Evolutionary conservation across 2,329 filamentous ascomycete species (phyloP), one percentile per base, ranked within the genome.

Genomic region (Ophiostoma pallidulum): DNA sequence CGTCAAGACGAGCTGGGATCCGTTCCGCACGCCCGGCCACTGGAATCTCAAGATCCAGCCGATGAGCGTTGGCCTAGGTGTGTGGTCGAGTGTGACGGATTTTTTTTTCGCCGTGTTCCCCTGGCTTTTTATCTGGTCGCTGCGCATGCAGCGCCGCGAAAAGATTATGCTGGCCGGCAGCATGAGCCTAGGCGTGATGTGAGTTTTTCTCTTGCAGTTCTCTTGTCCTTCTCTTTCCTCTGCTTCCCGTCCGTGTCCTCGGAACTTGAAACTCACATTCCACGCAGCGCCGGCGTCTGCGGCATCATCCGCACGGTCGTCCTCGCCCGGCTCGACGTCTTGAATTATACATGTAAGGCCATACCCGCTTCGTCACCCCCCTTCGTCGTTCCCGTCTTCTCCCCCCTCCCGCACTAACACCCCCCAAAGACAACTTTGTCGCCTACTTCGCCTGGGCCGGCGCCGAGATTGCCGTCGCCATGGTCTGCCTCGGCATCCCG

Each of bases 121-220:
- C 0, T 72, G 69, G 67, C 58, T 67, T 1, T 60, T 71, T 8
- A 62, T 71, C 19, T 70, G 68, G 66, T 61, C 63, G 0, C 50
- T 71, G 8, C 64, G 67, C 28, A 71, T 72, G 66, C 64, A 65
- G 13, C 62, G 56, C n/a, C 60, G 66, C 14, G 68, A 72, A 36
- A 71, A 70, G 56, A 59, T 69, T 20, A 59, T 68, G n/a, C 63
- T 71, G 8, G 62, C 66, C 0, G 54, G 58, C 18, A 65, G 67
- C 44, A 63, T 72, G 37, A 71, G 68, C 38, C 9, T 54, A 4
- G 53, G 53, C 16, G 42, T 53, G 4, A 48, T 54, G 45, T 54
- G 39, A 9, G 52, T 45, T 6, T 3, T 3, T 22, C 18, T 8
- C 3, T 4, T 10, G 4, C 4, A 8, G 3, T 19, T 14, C 4